A percentile compares a stretch with the other conserved stretches of the same genome.
These are phyloP conservation scores for Cymbidium sinense DNA, from an alignment of 106 monocot genomes.

Conservation along the genomic window DNA sequence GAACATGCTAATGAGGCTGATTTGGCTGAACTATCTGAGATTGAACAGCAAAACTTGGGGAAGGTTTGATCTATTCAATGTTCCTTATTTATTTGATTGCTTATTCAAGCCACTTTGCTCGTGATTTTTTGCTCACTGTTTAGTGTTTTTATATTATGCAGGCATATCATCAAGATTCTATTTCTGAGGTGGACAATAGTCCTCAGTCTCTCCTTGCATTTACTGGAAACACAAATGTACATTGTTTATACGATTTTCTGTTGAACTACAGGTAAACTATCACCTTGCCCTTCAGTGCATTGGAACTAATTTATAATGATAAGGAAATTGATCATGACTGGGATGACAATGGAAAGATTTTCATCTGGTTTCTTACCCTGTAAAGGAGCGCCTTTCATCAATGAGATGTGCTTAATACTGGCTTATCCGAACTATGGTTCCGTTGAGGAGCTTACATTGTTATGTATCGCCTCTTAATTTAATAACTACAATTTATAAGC, in stretches of 20 bases:
- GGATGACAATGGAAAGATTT: not conserved
- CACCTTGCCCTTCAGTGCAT: not conserved
- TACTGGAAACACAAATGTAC: conserved; percentile 61
- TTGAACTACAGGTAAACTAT: conserved; percentile 73
- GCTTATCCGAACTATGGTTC: not conserved
- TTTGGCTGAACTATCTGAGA: conserved; percentile 76
- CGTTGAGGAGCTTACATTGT: not conserved
- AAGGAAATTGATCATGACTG: not conserved
- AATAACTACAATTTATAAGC: not conserved
- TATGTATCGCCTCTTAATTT: not conserved
- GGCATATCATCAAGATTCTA: conserved; percentile 56
- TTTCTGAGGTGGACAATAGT: conserved; percentile 59
- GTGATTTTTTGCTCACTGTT: not conserved
- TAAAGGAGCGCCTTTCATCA: not conserved
- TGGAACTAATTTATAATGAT: not conserved
- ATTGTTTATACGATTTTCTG: conserved; percentile 79
- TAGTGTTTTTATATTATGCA: conserved; percentile 20
- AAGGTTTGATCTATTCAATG: conserved; percentile 36
- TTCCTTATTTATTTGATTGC: not conserved
- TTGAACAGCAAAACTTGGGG: conserved; percentile 68
- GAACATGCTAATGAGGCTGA: conserved; percentile 77
- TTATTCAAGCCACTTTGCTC: not conserved
- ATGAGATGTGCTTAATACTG: not conserved
- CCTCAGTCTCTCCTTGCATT: conserved; percentile 75
- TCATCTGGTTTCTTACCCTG: not conserved